These are phyloP conservation scores for Penicillium sp. DNA, from an alignment of 2,329 filamentous ascomycete genomes.

Conservation along the genomic window DNA sequence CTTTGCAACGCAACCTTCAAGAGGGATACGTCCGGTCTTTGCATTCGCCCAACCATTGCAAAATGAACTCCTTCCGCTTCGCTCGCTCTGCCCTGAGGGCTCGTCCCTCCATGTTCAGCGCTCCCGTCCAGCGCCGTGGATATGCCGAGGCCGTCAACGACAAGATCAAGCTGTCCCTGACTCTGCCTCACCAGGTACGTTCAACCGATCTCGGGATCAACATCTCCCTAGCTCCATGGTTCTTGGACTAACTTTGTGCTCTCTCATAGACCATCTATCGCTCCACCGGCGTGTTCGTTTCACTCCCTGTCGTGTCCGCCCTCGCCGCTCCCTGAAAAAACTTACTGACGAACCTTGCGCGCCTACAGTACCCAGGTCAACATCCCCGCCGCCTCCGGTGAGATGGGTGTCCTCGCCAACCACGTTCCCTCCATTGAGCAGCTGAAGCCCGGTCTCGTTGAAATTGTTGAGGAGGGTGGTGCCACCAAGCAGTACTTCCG, in stretches of 20 bases:
- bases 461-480: constrained; percentile 92
- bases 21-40: constrained; percentile 41
- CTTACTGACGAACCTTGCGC: constrained; percentile 63
- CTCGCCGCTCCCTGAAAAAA: constrained; percentile 25
- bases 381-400: constrained; percentile 94
- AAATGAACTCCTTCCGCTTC: constrained; percentile 92
- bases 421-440: constrained; percentile 99
- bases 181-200: constrained; percentile 96
- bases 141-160: constrained; percentile 88
- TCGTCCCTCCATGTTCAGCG: constrained; percentile 74
- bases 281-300: constrained; percentile 69
- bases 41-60: constrained; percentile 40
- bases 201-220: constrained; percentile 16
- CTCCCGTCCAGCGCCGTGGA: constrained; percentile 79
- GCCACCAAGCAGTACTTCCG: constrained; percentile 95
- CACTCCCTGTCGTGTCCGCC: constrained; percentile 10
- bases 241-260: constrained; percentile 29
- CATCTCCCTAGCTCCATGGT: constrained; percentile 7
- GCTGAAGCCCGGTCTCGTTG: constrained; percentile 92
- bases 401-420: constrained; percentile 99
- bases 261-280: constrained; percentile 66
- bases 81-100: constrained; percentile 86
- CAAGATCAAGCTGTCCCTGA: constrained; percentile 98
- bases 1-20: constrained; percentile 45
- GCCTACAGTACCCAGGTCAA: constrained; percentile 87